These are phyloP conservation scores for Komagataella kurtzmanii DNA, from an alignment of 805 yeast genomes.

Conservation along the genomic window DNA sequence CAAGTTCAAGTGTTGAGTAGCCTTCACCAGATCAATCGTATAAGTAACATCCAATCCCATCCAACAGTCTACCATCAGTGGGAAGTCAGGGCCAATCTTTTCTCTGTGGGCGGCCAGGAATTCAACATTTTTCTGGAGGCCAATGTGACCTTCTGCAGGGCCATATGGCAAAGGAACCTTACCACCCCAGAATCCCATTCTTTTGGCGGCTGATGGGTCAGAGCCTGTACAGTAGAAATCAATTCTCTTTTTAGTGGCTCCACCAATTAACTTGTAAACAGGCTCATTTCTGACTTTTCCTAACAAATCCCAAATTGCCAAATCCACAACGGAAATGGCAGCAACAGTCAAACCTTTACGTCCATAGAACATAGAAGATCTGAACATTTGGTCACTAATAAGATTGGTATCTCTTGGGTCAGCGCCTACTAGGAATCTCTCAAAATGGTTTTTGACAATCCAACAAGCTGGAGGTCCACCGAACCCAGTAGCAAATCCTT, in stretches of 20 bases:
- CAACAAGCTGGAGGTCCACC: constrained; percentile 40
- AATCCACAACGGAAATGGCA: constrained; percentile 30
- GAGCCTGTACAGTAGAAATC: constrained; percentile 37
- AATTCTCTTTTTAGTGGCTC: constrained; percentile 29
- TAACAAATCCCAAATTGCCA: constrained; percentile 36
- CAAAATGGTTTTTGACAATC: constrained; percentile 30
- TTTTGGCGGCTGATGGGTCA: constrained; percentile 32
- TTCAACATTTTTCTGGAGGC: constrained; percentile 30
- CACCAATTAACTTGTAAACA: constrained; percentile 37
- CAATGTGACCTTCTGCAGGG: constrained; percentile 35
- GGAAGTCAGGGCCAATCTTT: constrained; percentile 36
- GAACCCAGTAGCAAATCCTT: constrained; percentile 37
- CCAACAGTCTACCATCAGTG: constrained; percentile 40
- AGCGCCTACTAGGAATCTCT: constrained; percentile 28
- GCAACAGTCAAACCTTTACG: constrained; percentile 36
- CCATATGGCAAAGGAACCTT: constrained; percentile 37
- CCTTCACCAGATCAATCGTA: constrained; percentile 28
- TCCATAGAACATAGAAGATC: constrained; percentile 38
- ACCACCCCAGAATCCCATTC: constrained; percentile 40
- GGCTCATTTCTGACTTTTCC: constrained; percentile 37
- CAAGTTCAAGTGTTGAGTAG: constrained; percentile 29
- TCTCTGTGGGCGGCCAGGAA: constrained; percentile 29
- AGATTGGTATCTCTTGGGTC: constrained; percentile 33
- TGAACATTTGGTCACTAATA: constrained; percentile 34
- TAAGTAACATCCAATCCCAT: constrained; percentile 37